Percentiles rank a stretch among this genome's conserved stretches.
Evolutionary conservation across 768 basidiomycete species (phyloP).

Genomic region (Psilocybe cubensis): DNA sequence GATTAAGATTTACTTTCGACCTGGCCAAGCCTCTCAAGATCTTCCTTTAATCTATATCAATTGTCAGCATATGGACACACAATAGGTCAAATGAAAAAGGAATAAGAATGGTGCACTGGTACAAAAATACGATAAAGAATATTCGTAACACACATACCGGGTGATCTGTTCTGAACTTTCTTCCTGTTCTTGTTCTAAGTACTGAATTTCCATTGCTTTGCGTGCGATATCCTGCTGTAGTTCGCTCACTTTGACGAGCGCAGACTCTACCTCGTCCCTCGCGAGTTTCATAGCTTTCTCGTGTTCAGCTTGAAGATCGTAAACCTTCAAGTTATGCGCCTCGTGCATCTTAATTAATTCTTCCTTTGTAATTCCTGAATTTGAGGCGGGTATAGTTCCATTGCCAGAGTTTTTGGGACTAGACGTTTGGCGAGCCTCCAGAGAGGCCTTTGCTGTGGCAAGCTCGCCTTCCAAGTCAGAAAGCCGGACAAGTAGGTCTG

Average conservation of each 20-base stretch:
- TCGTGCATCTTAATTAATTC: constrained; percentile 80
- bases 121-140: constrained; percentile 37
- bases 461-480: constrained; percentile 83
- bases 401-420: constrained; percentile 62
- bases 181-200: constrained; percentile 79
- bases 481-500: constrained; percentile 60
- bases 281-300: constrained; percentile 58
- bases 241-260: constrained; percentile 52
- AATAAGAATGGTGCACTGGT: constrained; percentile 25
- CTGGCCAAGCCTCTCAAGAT: constrained; percentile 43
- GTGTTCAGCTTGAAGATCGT: constrained; percentile 72
- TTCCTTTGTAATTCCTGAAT: constrained; percentile 67
- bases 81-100: constrained; percentile 14
- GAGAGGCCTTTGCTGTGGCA: constrained; percentile 60
- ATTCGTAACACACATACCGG: constrained; percentile 61
- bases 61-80: not conserved
- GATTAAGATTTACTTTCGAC: constrained; percentile 5
- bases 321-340: constrained; percentile 82
- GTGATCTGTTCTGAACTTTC: constrained; percentile 76
- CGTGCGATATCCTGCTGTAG: constrained; percentile 63
- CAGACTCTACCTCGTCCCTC: constrained; percentile 59
- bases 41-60: constrained; percentile 66
- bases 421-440: constrained; percentile 52
- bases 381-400: constrained; percentile 35
- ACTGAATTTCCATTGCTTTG: constrained; percentile 82